These are phyloP conservation scores for Balamuthia mandrillaris DNA, from an alignment of 208 protist species.

Conservation along the genomic window DNA sequence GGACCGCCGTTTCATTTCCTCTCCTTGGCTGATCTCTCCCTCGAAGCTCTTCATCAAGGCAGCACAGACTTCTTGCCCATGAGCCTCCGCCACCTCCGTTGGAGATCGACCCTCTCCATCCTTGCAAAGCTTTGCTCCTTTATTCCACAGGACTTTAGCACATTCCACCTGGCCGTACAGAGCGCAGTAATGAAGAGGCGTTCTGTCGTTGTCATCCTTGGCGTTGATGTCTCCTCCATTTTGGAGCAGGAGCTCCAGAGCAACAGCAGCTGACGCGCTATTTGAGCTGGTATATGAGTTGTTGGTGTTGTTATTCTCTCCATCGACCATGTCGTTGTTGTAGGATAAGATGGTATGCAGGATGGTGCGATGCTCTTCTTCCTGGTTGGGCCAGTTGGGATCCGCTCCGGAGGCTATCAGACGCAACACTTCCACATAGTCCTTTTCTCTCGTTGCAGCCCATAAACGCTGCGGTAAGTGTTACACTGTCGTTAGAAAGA, in stretches of 20 bases:
- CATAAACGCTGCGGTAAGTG: neutral
- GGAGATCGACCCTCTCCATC: neutral
- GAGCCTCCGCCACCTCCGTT: neutral
- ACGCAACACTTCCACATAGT: neutral
- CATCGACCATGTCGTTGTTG: no score
- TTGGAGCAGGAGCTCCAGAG: conserved; percentile 19
- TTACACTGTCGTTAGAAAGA: neutral
- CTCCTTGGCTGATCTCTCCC: no score
- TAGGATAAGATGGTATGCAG: neutral
- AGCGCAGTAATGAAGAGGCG: no score
- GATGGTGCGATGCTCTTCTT: neutral
- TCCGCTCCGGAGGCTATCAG: neutral
- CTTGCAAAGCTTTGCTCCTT: neutral
- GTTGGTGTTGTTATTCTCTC: no score
- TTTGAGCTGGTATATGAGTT: no score
- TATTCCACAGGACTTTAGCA: neutral
- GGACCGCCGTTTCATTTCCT: neutral
- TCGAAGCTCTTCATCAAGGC: neutral
- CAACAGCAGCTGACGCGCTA: neutral
- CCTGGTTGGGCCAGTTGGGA: neutral
- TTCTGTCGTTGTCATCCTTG: neutral
- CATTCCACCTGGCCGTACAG: neutral
- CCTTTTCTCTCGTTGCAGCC: neutral
- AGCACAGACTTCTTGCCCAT: neutral
- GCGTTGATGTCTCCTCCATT: neutral